Evolutionary conservation across 306 rosid species (phyloP).

Genomic region (Crotalaria pallida): DNA sequence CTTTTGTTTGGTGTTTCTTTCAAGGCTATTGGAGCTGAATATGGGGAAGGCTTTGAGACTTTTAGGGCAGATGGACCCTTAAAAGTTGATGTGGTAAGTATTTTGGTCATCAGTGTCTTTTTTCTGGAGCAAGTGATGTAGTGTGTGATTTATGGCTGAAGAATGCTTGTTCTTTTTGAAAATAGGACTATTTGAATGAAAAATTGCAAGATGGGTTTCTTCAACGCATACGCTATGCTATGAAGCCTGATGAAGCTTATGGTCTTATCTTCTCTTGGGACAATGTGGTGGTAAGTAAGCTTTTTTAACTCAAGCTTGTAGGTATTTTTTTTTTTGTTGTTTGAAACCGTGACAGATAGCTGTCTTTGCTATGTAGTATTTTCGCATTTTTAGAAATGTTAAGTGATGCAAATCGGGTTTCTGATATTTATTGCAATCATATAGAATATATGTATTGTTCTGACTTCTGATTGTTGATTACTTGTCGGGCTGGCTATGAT

Average conservation of each 20-base stretch:
- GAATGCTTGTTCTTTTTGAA: conserved; percentile 32
- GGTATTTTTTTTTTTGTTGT: neutral
- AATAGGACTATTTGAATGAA: conserved; percentile 92
- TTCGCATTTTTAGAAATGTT: neutral
- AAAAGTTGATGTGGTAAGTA: conserved; percentile 92
- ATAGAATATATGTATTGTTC: neutral
- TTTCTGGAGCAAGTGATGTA: neutral
- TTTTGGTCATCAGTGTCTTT: neutral
- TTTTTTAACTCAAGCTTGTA: conserved; percentile 21
- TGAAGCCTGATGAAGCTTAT: conserved; percentile 99
- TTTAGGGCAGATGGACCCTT: conserved; percentile 90
- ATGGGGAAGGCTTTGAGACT: conserved; percentile 98
- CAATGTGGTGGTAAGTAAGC: conserved; percentile 73
- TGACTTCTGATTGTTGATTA: neutral
- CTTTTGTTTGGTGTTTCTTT: conserved; percentile 13
- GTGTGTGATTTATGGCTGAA: conserved; percentile 6
- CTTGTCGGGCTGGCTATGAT: neutral
- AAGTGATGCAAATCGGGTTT: conserved; percentile 14
- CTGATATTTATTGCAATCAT: neutral
- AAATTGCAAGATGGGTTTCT: conserved; percentile 94
- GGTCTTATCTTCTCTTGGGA: conserved; percentile 98
- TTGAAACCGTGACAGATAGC: neutral
- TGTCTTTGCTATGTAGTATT: conserved; percentile 11
- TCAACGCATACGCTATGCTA: conserved; percentile 87
- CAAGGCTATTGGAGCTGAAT: conserved; percentile 98